These are phyloP conservation scores for Besnoitia besnoiti DNA, from an alignment of 169 alveolate species.

Conservation along the genomic window DNA sequence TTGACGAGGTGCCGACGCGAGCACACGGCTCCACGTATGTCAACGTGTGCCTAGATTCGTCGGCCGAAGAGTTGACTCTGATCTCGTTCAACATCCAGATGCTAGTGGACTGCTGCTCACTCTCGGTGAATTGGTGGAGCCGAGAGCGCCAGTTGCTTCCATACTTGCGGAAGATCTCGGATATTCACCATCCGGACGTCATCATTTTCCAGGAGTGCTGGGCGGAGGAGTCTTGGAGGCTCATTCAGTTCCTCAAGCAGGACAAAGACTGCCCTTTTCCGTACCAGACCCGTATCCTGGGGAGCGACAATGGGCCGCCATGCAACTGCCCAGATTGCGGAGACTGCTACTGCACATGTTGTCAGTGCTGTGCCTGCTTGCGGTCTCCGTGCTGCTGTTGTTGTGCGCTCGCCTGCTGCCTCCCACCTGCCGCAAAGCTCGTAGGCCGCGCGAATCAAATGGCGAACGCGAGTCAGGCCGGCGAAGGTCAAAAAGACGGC, in stretches of 20 bases:
- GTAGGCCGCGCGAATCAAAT: background rate
- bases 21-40: slow-evolving; percentile 64
- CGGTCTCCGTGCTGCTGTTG: slow-evolving; percentile 52
- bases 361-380: background rate
- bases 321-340: background rate
- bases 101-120: slow-evolving; percentile 59
- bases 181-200: slow-evolving; percentile 59
- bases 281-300: slow-evolving; percentile 62
- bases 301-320: slow-evolving; percentile 47
- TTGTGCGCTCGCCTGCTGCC: slow-evolving; percentile 56
- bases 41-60: slow-evolving; percentile 58
- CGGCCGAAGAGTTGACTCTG: slow-evolving; percentile 69
- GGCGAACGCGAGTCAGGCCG: background rate
- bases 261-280: slow-evolving; percentile 55
- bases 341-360: slow-evolving; percentile 31
- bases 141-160: slow-evolving; percentile 63
- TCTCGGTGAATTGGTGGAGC: slow-evolving; percentile 64
- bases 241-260: slow-evolving; percentile 31
- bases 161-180: slow-evolving; percentile 51
- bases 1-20: too few species aligned
- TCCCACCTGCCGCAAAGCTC: slow-evolving; percentile 23
- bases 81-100: slow-evolving; percentile 73
- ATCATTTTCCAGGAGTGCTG: slow-evolving; percentile 65
- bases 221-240: slow-evolving; percentile 44
- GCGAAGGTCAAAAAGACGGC: background rate